A percentile compares a stretch with the other conserved stretches of the same genome.
These are phyloP conservation scores for Fraxinus albicans DNA, from an alignment of 305 asterid genomes.

Conservation along the genomic window DNA sequence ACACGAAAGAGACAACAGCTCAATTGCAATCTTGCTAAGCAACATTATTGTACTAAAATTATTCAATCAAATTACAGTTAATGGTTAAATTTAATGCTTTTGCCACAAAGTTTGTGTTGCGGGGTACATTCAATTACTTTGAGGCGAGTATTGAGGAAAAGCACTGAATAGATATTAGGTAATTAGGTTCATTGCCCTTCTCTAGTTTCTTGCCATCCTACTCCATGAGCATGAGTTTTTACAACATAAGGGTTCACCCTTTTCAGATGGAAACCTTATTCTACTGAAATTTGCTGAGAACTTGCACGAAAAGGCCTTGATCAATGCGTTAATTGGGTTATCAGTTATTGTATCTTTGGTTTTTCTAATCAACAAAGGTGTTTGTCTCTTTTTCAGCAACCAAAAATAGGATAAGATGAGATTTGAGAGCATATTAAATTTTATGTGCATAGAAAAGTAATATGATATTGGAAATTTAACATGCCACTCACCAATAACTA, in stretches of 20 bases:
- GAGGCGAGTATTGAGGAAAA: neutral
- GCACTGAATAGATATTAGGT: neutral
- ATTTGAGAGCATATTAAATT: neutral
- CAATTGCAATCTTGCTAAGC: neutral
- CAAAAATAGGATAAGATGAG: neutral
- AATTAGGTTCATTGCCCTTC: neutral
- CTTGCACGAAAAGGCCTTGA: neutral
- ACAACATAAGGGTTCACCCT: neutral
- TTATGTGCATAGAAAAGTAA: neutral
- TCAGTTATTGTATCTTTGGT: neutral
- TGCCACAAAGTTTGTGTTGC: neutral
- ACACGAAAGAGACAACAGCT: neutral
- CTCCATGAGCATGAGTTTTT: neutral
- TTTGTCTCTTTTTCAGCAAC: neutral
- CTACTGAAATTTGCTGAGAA: neutral
- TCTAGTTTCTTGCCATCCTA: conserved; percentile 2
- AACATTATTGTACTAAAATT: neutral
- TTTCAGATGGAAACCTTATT: neutral
- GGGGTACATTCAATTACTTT: neutral
- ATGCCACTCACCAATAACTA: neutral
- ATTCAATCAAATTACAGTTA: neutral
- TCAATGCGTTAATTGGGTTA: neutral
- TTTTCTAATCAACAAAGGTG: neutral
- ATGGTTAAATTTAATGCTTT: neutral
- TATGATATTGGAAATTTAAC: neutral